A percentile compares a stretch with the other conserved stretches of the same genome.
Evolutionary conservation across 2,329 filamentous ascomycete genomes (phyloP).

Genomic region (Rutstroemia sp.): DNA sequence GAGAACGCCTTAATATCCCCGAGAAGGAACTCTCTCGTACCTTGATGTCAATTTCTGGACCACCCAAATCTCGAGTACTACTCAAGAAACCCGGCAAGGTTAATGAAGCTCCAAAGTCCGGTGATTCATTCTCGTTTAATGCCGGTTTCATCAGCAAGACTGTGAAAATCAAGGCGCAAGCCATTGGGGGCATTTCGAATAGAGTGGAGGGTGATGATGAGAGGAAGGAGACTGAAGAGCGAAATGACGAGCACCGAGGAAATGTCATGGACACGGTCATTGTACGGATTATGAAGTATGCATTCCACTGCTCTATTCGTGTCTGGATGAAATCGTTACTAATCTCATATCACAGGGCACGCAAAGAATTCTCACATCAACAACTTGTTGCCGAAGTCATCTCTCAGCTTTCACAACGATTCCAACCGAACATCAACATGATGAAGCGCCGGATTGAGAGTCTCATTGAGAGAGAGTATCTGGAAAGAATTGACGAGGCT

Average conservation of each 20-base stretch:
- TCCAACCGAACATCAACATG: slow-evolving; percentile 68
- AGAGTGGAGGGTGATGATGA: slow-evolving; percentile 73
- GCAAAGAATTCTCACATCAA: slow-evolving; percentile 63
- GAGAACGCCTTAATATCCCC: slow-evolving; percentile 73
- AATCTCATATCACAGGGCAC: slow-evolving; percentile 49
- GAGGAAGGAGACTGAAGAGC: slow-evolving; percentile 64
- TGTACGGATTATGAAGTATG: slow-evolving; percentile 81
- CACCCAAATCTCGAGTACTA: slow-evolving; percentile 75
- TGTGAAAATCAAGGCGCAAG: slow-evolving; percentile 82
- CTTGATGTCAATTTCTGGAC: slow-evolving; percentile 73
- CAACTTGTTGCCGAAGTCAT: slow-evolving; percentile 67
- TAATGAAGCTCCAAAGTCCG: slow-evolving; percentile 62
- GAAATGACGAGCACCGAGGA: slow-evolving; percentile 64
- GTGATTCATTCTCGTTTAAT: slow-evolving; percentile 80
- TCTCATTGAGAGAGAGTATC: slow-evolving; percentile 68
- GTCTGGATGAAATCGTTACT: slow-evolving; percentile 20
- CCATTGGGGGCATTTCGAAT: slow-evolving; percentile 67
- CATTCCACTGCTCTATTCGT: slow-evolving; percentile 18
- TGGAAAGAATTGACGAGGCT: slow-evolving; percentile 65
- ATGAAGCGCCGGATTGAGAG: slow-evolving; percentile 79
- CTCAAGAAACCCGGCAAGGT: slow-evolving; percentile 68
- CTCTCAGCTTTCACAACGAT: slow-evolving; percentile 58
- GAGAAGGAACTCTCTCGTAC: slow-evolving; percentile 65
- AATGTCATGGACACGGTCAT: slow-evolving; percentile 70
- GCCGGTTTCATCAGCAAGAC: slow-evolving; percentile 72